Evolutionary conservation across 2,329 filamentous ascomycete species (phyloP), one percentile per base, ranked within the genome.

Genomic region (Coniochaeta sp.): DNA sequence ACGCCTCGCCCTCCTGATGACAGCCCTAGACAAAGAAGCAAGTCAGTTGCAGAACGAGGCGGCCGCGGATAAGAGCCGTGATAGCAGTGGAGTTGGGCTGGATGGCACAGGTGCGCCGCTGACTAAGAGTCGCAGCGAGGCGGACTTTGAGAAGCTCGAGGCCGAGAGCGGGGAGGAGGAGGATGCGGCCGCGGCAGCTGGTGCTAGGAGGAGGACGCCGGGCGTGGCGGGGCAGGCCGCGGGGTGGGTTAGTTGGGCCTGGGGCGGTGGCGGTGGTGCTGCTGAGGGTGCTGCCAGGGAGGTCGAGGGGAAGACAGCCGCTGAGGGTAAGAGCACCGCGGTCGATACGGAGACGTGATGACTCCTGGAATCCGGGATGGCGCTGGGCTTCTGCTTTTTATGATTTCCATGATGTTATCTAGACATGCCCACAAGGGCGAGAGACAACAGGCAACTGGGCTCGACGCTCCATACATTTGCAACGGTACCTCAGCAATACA

Each of bases 71-170:
- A 56, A 60, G 35, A 57, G 57, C 18, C 59, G 55, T 26, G 55
- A 40, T 59, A 59, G 51, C 20, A 30, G 35, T 3, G 42, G 42
- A 18, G 22, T 6, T 14, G 33, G 40, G 18, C n/a, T 31, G 8
- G 45, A 48, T n/a, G 45, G 16, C 4, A 6, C 12, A 13, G 28
- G 28, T 3, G 31, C 28, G 28, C 28, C 28, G 28, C 70, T 95
- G 61, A 86, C 82, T 60, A 92, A 92, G 71, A 92, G 88, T 63
- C 83, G 84, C 57, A 95, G 89, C 66, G 91, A 96, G 65, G 82
- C 81, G 18, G 92, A 95, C 60, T 96, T 96, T 63, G 91, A 95
- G 63, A 88, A 89, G 65, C 89, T 95, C 58, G 87, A 94, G 56
- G 83, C 85, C 30, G 87, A 91, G 63, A 86, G 83, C 61, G 78